Evolutionary conservation across 2,329 filamentous ascomycete genomes (phyloP).

Genomic region (Diplodia intermedia): DNA sequence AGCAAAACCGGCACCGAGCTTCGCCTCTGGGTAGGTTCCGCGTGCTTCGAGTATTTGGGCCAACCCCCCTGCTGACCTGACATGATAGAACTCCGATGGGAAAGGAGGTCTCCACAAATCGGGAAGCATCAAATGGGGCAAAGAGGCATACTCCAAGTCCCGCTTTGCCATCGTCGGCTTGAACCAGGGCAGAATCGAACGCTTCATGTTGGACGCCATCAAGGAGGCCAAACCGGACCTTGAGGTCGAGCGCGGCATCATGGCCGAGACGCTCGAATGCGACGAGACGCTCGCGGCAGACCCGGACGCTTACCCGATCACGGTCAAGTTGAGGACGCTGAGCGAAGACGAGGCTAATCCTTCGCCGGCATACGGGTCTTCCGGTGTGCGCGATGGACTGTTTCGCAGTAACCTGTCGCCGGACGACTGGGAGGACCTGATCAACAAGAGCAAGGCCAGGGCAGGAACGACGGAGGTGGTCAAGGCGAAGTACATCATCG

Average conservation of each 20-base stretch:
- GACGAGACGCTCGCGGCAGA: slow-evolving; percentile 58
- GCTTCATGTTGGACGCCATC: slow-evolving; percentile 4
- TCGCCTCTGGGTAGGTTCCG: neutral
- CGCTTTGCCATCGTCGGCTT: neutral
- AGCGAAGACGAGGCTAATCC: slow-evolving; percentile 2
- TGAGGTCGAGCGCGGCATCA: slow-evolving; percentile 1
- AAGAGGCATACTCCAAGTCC: slow-evolving; percentile 46
- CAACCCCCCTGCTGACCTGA: neutral
- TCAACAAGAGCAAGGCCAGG: neutral
- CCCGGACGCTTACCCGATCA: slow-evolving; percentile 1
- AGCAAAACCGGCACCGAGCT: slow-evolving; percentile 52
- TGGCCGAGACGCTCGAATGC: neutral
- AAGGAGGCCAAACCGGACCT: neutral
- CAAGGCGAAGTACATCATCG: slow-evolving; percentile 50
- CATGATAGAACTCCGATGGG: neutral
- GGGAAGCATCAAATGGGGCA: too few relatives aligned
- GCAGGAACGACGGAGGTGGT: slow-evolving; percentile 33
- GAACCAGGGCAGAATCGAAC: slow-evolving; percentile 12
- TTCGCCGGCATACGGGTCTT: neutral
- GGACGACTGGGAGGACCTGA: slow-evolving; percentile 10
- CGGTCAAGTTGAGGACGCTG: neutral
- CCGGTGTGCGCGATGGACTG: neutral
- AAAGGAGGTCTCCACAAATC: slow-evolving; percentile 36
- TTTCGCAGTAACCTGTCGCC: slow-evolving; percentile 8
- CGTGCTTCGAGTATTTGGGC: too few relatives aligned